Base-by-base conservation (phyloP, 108 stramenopile species). In the Nannochloropsis gaditana region DNA sequence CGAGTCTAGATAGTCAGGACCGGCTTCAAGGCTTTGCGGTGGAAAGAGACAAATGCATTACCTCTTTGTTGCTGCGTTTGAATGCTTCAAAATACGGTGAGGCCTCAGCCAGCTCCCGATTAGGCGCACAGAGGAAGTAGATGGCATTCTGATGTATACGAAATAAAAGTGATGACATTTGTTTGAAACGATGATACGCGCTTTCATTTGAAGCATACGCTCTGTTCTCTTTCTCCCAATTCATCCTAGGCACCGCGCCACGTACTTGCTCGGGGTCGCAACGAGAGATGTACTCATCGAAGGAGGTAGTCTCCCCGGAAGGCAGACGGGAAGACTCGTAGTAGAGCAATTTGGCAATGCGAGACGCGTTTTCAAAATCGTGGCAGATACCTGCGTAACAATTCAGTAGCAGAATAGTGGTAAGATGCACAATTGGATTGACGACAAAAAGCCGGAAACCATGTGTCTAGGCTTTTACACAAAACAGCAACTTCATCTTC, bases 71-170 rank as follows among this genome's bases (percentile, higher is more conserved):
- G n/a, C 90, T 89, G 82, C 93, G 91, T 43, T 95, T 92, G 89
- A 99, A 99, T 9, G 94, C 95, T 89, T 99, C 99, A 87, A 95
- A 92, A 93, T 99, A 99, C 3, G 99, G 99, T 85, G 95, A 96
- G 9, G 90, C 90, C 41, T 80, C 86, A 6, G 97, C 98, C 43
- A 96, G 90, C 45, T 96, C 96, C 41, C 99, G 91, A 84, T 93
- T 93, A 8, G 99, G 99, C 11, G 99, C 98, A 83, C 90, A 92
- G 9, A 99, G 87, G 91, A 96, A 99, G 90, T 98, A 99, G 84
- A 99, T 97, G 47, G 97, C 93, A 86, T 99, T 95, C 91, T 98
- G 95, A 84, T 96, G 96, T 21, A 95, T 94, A 17, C 41, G 2
- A 82, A 86, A 9, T 42, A 44, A 3, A 82, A 79, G 50, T 6